phyloP scores from a whole-genome alignment of 2,329 filamentous ascomycete species.

The Ilyonectria mors-panacis region DNA sequence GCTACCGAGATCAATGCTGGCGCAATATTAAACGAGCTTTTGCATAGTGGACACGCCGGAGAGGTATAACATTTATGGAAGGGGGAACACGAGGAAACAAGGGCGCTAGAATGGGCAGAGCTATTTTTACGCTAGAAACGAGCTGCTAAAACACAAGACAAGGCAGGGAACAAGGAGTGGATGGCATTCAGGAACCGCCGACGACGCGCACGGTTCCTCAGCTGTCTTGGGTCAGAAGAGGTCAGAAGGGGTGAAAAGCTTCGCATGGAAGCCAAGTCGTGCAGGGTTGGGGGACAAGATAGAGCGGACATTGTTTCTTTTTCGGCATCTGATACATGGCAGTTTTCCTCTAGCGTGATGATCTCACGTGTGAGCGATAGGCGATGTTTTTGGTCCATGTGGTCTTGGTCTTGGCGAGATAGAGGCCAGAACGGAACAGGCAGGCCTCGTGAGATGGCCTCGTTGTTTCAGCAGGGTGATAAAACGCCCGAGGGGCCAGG shows the following conservation, averaged over 20 bases:
- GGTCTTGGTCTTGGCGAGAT: neutral
- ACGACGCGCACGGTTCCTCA: constrained; percentile 9
- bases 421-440: constrained; percentile 5
- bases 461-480: neutral
- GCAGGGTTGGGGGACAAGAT: too few relatives aligned
- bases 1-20: neutral
- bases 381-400: neutral
- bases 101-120: neutral
- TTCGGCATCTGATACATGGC: neutral
- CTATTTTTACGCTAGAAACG: constrained; percentile 25
- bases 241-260: neutral
- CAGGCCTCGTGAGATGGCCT: neutral
- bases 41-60: neutral
- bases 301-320: too few relatives aligned
- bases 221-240: neutral
- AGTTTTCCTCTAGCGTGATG: constrained; percentile 27
- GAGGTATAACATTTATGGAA: neutral
- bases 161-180: constrained; percentile 10
- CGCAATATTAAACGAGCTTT: neutral
- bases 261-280: neutral
- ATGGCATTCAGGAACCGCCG: constrained; percentile 12
- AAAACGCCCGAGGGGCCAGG: neutral
- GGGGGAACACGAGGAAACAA: neutral
- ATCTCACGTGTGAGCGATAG: constrained; percentile 36
- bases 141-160: neutral